phyloP scores from a whole-genome alignment of 257 asterid genomes.

The Forsythia viridissima region DNA sequence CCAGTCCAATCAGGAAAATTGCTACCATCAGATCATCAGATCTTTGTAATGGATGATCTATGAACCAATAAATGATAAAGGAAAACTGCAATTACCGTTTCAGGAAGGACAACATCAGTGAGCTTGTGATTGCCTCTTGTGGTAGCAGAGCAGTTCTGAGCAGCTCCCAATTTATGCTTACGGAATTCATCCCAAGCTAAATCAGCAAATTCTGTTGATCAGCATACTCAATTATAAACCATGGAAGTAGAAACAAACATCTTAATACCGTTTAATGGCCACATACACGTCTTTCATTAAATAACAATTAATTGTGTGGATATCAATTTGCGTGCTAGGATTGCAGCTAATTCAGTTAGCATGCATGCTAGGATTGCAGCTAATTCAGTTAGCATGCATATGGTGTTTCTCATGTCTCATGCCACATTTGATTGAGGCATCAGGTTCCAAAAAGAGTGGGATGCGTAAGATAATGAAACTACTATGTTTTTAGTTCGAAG shows the following conservation, averaged over 20 bases:
- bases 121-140: conserved; percentile 71
- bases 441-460: too few relatives aligned
- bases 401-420: too few relatives aligned
- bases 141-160: conserved; percentile 95
- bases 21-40: too few relatives aligned
- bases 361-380: too few relatives aligned
- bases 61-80: conserved; percentile 16
- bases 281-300: neutral
- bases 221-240: neutral
- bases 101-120: conserved; percentile 59
- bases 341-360: too few relatives aligned
- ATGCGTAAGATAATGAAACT: too few relatives aligned
- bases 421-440: too few relatives aligned
- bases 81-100: conserved; percentile 45
- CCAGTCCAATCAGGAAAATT: too few relatives aligned
- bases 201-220: conserved; percentile 70
- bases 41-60: too few relatives aligned
- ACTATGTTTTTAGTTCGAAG: too few relatives aligned
- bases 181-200: conserved; percentile 94
- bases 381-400: too few relatives aligned
- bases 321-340: too few relatives aligned
- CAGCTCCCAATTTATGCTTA: conserved; percentile 72
- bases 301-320: neutral
- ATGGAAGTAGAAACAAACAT: neutral
- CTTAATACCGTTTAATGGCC: neutral